phyloP scores from a whole-genome alignment of 306 rosid species.

The Dicorynia guianensis region DNA sequence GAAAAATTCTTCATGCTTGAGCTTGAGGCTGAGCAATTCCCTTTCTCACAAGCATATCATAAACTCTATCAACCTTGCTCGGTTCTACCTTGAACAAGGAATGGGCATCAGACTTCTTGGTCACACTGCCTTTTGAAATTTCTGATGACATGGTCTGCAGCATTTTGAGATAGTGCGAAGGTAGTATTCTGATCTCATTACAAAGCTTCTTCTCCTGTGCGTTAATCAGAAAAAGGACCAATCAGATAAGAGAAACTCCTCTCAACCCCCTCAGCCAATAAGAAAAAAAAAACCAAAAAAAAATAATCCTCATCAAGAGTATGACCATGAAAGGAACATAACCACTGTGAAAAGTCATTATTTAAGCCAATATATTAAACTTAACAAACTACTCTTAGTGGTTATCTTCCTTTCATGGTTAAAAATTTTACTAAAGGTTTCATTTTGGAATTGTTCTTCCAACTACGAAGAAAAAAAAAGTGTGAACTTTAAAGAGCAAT shows the following conservation, averaged over 20 bases:
- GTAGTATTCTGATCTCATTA: slow-evolving; percentile 73
- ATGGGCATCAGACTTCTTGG: slow-evolving; percentile 72
- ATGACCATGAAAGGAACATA: no score
- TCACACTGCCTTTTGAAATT: slow-evolving; percentile 64
- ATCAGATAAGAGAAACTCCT: slow-evolving; percentile 21
- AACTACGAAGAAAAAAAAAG: no score
- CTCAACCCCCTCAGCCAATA: not conserved
- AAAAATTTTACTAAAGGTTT: no score
- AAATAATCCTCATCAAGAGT: not conserved
- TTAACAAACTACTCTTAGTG: no score
- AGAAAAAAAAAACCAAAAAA: not conserved
- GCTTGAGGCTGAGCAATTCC: no score
- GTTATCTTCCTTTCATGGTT: no score
- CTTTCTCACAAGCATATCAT: slow-evolving; percentile 71
- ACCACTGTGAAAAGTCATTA: no score
- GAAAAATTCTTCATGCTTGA: slow-evolving; percentile 36
- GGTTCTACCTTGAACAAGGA: slow-evolving; percentile 71
- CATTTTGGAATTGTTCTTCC: no score
- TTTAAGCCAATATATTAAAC: no score
- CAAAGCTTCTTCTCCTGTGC: slow-evolving; percentile 80
- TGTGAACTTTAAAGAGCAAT: no score
- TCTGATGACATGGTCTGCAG: slow-evolving; percentile 59
- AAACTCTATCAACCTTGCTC: slow-evolving; percentile 78
- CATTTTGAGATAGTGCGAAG: slow-evolving; percentile 78
- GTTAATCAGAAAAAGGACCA: slow-evolving; percentile 11